phyloP scores from a whole-genome alignment of 257 asterid species.

The Nicotiana tomentosiformis region DNA sequence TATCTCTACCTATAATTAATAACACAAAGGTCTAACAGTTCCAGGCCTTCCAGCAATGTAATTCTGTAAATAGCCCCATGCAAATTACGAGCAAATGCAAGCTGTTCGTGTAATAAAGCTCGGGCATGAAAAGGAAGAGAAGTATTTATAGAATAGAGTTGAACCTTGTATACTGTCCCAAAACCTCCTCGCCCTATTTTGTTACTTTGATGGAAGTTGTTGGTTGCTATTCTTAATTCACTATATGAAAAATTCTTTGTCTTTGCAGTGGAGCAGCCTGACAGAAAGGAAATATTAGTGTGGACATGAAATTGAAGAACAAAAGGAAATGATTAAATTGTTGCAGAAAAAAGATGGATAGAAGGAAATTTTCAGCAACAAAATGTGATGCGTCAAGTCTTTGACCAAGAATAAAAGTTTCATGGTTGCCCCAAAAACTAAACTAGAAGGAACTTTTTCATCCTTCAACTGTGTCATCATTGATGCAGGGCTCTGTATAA shows the following conservation, averaged over 20 bases:
- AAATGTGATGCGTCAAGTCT: neutral
- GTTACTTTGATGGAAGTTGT: constrained; percentile 54
- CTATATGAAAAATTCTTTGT: constrained; percentile 57
- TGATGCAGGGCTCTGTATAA: neutral
- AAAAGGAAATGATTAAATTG: neutral
- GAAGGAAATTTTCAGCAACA: neutral
- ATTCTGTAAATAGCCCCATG: neutral
- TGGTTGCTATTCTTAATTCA: constrained; percentile 60
- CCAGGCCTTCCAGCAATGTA: neutral
- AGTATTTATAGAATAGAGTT: constrained; percentile 12
- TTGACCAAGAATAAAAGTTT: neutral
- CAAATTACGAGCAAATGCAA: neutral
- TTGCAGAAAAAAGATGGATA: neutral
- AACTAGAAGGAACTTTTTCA: neutral
- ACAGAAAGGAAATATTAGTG: constrained; percentile 13
- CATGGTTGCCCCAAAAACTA: neutral
- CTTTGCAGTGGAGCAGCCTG: constrained; percentile 41
- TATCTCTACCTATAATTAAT: neutral
- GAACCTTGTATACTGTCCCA: constrained; percentile 87
- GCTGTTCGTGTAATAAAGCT: constrained; percentile 2
- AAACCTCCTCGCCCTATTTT: constrained; percentile 91
- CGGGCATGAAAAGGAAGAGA: neutral
- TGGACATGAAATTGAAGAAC: constrained; percentile 12
- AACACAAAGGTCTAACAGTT: neutral
- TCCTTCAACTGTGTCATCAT: neutral